Conservation (phyloP, 805 yeast species). For the Metschnikowia gruessii region DNA sequence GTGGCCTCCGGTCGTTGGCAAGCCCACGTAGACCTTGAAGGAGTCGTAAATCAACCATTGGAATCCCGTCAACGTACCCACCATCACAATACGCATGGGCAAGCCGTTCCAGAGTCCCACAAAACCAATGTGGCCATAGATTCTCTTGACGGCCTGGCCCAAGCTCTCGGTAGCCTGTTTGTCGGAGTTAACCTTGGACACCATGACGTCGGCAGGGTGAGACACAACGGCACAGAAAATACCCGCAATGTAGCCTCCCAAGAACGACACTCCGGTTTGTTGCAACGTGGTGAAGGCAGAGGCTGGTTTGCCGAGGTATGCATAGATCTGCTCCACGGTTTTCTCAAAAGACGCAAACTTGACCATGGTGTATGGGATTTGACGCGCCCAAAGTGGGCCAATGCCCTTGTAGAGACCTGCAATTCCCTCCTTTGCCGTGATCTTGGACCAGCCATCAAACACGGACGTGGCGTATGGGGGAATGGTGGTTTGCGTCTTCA, state of each 20-base stretch:
- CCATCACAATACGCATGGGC: slow-evolving; percentile 91
- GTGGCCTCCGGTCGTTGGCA: slow-evolving; percentile 84
- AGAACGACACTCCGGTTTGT: slow-evolving; percentile 93
- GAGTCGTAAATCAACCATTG: slow-evolving; percentile 98
- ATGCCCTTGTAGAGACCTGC: slow-evolving; percentile 83
- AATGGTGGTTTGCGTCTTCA: slow-evolving; percentile 86
- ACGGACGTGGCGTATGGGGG: slow-evolving; percentile 76
- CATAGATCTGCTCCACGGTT: slow-evolving; percentile 79
- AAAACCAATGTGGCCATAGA: slow-evolving; percentile 83
- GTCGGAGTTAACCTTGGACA: slow-evolving; percentile 82
- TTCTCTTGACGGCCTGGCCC: slow-evolving; percentile 65
- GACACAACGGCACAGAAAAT: slow-evolving; percentile 93
- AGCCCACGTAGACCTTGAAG: slow-evolving; percentile 89
- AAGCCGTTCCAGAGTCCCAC: slow-evolving; percentile 93
- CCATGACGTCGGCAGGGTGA: slow-evolving; percentile 99
- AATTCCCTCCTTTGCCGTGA: slow-evolving; percentile 65
- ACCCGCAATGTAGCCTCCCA: slow-evolving; percentile 97
- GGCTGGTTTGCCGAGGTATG: slow-evolving; percentile 67
- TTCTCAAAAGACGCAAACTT: slow-evolving; percentile 94
- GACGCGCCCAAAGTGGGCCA: slow-evolving; percentile 92
- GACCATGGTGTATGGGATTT: slow-evolving; percentile 98
- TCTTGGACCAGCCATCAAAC: slow-evolving; percentile 63
- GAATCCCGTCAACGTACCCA: slow-evolving; percentile 95
- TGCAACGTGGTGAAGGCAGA: slow-evolving; percentile 65
- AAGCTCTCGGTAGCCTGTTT: slow-evolving; percentile 61